A percentile compares a stretch with the other conserved stretches of the same genome.
Evolutionary conservation across 352 stramenopile species (phyloP).

Genomic region (Globisporangium ultimum): DNA sequence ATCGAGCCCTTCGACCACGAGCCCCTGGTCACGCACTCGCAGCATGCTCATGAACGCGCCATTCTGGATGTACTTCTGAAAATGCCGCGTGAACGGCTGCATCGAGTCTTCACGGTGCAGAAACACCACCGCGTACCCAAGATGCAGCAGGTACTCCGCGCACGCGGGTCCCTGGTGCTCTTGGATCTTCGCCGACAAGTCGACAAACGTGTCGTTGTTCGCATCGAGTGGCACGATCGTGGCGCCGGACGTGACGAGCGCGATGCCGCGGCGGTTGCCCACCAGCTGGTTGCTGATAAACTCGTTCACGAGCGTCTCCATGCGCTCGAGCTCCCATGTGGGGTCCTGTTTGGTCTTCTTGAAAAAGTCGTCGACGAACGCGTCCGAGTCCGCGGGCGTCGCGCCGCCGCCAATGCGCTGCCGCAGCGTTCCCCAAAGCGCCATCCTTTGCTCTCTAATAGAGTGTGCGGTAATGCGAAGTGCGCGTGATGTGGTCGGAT

Average conservation of each 20-base stretch:
- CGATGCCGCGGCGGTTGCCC: conserved; percentile 53
- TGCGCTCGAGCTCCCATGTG: conserved; percentile 41
- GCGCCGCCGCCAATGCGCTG: conserved; percentile 67
- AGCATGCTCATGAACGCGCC: conserved; percentile 85
- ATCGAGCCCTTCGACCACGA: conserved; percentile 68
- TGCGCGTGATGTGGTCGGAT: neutral
- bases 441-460: conserved; percentile 28
- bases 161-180: conserved; percentile 75
- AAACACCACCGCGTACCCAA: conserved; percentile 83
- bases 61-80: conserved; percentile 79
- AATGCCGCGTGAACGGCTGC: conserved; percentile 80
- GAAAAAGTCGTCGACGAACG: conserved; percentile 81
- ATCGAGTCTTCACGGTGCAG: conserved; percentile 74
- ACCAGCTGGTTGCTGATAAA: conserved; percentile 60
- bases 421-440: conserved; percentile 77
- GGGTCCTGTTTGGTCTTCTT: conserved; percentile 64
- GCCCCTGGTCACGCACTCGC: conserved; percentile 44
- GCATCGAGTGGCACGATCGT: conserved; percentile 75
- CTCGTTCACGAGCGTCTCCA: conserved; percentile 37
- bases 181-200: conserved; percentile 63
- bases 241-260: conserved; percentile 77
- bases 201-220: conserved; percentile 67
- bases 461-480: neutral
- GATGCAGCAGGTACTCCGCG: conserved; percentile 74
- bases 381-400: conserved; percentile 59